Conservation (phyloP, 2,329 filamentous ascomycete genomes). For the Penicillium palitans region DNA sequence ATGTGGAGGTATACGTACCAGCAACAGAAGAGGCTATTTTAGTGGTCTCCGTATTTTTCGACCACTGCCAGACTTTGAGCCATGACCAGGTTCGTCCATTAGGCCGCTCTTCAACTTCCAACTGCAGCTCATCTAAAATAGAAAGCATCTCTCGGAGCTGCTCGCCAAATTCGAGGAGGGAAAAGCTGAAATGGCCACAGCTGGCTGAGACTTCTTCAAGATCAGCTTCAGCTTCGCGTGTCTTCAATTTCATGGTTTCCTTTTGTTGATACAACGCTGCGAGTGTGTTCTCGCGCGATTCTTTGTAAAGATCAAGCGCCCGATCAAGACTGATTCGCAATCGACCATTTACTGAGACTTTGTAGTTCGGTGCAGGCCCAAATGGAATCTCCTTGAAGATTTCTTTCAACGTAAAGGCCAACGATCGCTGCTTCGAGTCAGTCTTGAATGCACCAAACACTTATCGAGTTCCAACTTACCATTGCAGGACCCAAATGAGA, state of each 20-base stretch:
- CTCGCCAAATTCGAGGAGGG: constrained; percentile 83
- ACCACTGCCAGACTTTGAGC: constrained; percentile 71
- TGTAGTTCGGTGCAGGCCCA: constrained; percentile 63
- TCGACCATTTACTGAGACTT: constrained; percentile 74
- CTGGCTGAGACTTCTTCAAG: constrained; percentile 98
- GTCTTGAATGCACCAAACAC: neutral
- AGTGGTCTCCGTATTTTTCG: constrained; percentile 13
- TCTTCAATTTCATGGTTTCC: constrained; percentile 64
- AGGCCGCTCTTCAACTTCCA: constrained; percentile 62
- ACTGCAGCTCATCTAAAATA: constrained; percentile 80
- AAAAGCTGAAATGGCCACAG: constrained; percentile 95
- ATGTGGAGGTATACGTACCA: constrained; percentile 19
- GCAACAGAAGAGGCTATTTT: constrained; percentile 29
- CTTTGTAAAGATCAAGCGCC: constrained; percentile 76
- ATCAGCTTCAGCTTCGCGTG: constrained; percentile 79
- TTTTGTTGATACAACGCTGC: constrained; percentile 77
- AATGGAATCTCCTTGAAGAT: constrained; percentile 88
- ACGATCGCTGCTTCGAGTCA: constrained; percentile 62
- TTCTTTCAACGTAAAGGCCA: constrained; percentile 87
- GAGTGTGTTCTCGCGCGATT: constrained; percentile 73
- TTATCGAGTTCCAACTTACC: constrained; percentile 41
- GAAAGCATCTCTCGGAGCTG: constrained; percentile 82
- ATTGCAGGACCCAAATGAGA: constrained; percentile 85
- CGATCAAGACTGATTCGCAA: constrained; percentile 78
- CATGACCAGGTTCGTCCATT: constrained; percentile 75